Conservation (phyloP, 345 rosid species). For the Arabis hirsuta region DNA sequence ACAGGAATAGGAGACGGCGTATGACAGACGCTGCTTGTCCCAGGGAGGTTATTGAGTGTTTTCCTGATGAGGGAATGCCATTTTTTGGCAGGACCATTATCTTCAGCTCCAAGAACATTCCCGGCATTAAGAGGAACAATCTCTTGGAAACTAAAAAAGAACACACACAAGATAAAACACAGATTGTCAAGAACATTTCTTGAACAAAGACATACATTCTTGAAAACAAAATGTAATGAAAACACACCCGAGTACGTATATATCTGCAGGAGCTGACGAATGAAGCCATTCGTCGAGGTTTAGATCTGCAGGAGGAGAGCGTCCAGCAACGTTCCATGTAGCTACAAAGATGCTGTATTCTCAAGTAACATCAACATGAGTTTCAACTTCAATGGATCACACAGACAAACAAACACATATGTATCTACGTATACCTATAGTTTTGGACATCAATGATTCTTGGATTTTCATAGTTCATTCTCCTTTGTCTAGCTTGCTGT, state of each 20-base stretch:
- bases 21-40: slow-evolving; percentile 59
- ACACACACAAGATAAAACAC: slow-evolving; percentile 1
- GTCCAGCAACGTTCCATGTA: slow-evolving; percentile 98
- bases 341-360: slow-evolving; percentile 81
- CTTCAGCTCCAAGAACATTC: slow-evolving; percentile 95
- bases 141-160: slow-evolving; percentile 81
- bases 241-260: slow-evolving; percentile 90
- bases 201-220: slow-evolving; percentile 19
- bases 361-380: slow-evolving; percentile 31
- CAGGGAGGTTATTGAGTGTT: slow-evolving; percentile 82
- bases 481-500: slow-evolving; percentile 65
- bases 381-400: background rate
- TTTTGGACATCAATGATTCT: slow-evolving; percentile 95
- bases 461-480: slow-evolving; percentile 93
- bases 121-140: slow-evolving; percentile 98
- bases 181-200: slow-evolving; percentile 8
- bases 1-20: slow-evolving; percentile 91
- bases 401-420: background rate
- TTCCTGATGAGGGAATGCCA: slow-evolving; percentile 83
- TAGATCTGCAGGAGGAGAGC: slow-evolving; percentile 83
- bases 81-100: slow-evolving; percentile 97
- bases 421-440: slow-evolving; percentile 72
- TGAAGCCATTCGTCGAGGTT: slow-evolving; percentile 96
- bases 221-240: background rate
- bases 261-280: slow-evolving; percentile 95